Evolutionary conservation across 2,329 filamentous ascomycete species (phyloP).

Genomic region (Balansia obtecta): DNA sequence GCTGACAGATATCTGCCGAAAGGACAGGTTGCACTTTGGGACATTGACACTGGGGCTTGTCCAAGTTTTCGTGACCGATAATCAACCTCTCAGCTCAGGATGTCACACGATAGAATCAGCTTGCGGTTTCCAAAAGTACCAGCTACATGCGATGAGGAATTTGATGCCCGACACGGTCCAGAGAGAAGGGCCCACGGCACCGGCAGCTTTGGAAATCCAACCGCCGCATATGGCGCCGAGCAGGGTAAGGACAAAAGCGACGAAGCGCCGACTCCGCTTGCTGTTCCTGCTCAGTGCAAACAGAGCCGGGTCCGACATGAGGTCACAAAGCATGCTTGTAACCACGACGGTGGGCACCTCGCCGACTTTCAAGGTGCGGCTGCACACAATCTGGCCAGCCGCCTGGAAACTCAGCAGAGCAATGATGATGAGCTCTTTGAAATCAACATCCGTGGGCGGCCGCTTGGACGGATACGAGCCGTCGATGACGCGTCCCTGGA

Average conservation of each 20-base stretch:
- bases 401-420: conserved; percentile 39
- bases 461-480: conserved; percentile 7
- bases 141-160: conserved; percentile 24
- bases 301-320: conserved; percentile 36
- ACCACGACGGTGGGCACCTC: conserved; percentile 43
- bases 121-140: conserved; percentile 18
- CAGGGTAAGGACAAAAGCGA: conserved; percentile 32
- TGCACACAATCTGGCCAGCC: conserved; percentile 39
- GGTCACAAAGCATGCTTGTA: conserved; percentile 41
- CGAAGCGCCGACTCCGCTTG: conserved; percentile 35
- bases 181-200: conserved; percentile 27
- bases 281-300: conserved; percentile 30
- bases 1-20: too few species aligned
- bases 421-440: conserved; percentile 27
- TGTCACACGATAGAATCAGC: conserved; percentile 4
- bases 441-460: conserved; percentile 10
- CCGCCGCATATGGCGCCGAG: conserved; percentile 34
- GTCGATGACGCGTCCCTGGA: conserved; percentile 26
- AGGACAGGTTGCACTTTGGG: too few species aligned
- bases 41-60: too few species aligned
- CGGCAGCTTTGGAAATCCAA: conserved; percentile 32
- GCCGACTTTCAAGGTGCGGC: conserved; percentile 35
- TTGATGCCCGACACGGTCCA: conserved; percentile 35
- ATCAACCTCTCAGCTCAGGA: too few species aligned
- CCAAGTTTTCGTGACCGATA: too few species aligned